Conservation (phyloP, 768 basidiomycete species). For the Hortiboletus campestris region DNA sequence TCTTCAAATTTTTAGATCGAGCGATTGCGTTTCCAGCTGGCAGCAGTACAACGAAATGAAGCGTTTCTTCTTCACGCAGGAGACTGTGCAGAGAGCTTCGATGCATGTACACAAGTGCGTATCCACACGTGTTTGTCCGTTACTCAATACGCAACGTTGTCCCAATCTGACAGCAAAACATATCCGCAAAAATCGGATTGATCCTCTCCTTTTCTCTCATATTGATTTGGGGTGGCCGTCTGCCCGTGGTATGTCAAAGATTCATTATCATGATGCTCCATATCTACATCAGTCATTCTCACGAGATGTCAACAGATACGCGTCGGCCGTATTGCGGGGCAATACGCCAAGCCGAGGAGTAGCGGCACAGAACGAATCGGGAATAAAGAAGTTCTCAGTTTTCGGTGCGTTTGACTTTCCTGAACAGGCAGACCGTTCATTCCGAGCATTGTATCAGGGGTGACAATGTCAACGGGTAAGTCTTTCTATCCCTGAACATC, state of each 20-base stretch:
- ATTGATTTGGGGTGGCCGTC: slow-evolving; percentile 87
- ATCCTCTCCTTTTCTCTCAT: slow-evolving; percentile 95
- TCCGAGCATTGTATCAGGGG: slow-evolving; percentile 51
- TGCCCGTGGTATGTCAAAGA: slow-evolving; percentile 73
- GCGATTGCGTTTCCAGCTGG: slow-evolving; percentile 75
- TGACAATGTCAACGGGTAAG: slow-evolving; percentile 92
- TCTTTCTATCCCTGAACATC: not conserved
- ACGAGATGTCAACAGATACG: slow-evolving; percentile 49
- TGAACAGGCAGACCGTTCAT: not conserved
- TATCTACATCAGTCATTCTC: slow-evolving; percentile 2
- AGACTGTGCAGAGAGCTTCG: slow-evolving; percentile 96
- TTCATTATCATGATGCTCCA: not conserved
- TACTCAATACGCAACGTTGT: slow-evolving; percentile 7
- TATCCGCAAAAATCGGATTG: slow-evolving; percentile 83
- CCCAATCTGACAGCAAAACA: slow-evolving; percentile 62
- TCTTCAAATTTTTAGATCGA: slow-evolving; percentile 55
- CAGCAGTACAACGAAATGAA: slow-evolving; percentile 78
- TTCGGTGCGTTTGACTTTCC: slow-evolving; percentile 55
- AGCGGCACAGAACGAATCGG: slow-evolving; percentile 77
- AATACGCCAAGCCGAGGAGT: slow-evolving; percentile 93
- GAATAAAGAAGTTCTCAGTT: slow-evolving; percentile 77
- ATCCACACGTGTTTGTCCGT: slow-evolving; percentile 1
- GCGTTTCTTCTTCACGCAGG: slow-evolving; percentile 96
- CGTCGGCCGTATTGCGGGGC: slow-evolving; percentile 91
- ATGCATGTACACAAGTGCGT: slow-evolving; percentile 82